Evolutionary conservation across 768 basidiomycete species (phyloP).

Genomic region (Calocybe indica): DNA sequence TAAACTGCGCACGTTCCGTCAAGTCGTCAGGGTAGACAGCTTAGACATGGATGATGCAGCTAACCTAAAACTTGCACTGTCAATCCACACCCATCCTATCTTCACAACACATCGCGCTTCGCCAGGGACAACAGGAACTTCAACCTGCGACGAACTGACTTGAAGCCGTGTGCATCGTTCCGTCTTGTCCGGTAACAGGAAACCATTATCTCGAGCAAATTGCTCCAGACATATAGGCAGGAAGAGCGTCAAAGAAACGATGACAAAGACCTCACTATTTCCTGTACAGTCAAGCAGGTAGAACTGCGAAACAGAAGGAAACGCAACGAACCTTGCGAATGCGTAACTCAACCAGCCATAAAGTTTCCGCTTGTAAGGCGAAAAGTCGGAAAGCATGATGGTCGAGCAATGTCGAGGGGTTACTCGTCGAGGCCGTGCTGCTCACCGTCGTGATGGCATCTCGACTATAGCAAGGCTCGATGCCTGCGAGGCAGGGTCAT

Average conservation of each 20-base stretch:
- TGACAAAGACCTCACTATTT: conserved; percentile 70
- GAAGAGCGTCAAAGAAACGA: conserved; percentile 76
- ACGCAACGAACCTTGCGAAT: conserved; percentile 59
- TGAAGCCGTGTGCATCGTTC: conserved; percentile 43
- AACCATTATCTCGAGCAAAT: conserved; percentile 87
- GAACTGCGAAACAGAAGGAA: background rate
- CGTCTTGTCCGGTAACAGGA: conserved; percentile 60
- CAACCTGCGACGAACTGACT: conserved; percentile 10
- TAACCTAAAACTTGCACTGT: conserved; percentile 89
- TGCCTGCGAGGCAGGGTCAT: background rate
- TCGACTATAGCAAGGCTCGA: background rate
- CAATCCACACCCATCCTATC: conserved; percentile 81
- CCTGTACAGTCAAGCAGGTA: background rate
- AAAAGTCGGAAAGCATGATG: conserved; percentile 10
- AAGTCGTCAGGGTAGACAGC: background rate
- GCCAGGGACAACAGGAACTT: conserved; percentile 2
- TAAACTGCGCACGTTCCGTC: conserved; percentile 41
- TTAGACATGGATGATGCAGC: conserved; percentile 8
- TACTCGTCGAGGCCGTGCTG: background rate
- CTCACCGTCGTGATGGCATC: background rate
- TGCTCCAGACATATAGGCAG: conserved; percentile 83
- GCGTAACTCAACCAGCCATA: conserved; percentile 82
- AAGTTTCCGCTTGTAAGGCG: conserved; percentile 36
- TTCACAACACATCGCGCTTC: conserved; percentile 69
- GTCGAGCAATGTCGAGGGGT: background rate